phyloP scores from a whole-genome alignment of 2,329 filamentous ascomycete species.

The Monilinia fructicola region DNA sequence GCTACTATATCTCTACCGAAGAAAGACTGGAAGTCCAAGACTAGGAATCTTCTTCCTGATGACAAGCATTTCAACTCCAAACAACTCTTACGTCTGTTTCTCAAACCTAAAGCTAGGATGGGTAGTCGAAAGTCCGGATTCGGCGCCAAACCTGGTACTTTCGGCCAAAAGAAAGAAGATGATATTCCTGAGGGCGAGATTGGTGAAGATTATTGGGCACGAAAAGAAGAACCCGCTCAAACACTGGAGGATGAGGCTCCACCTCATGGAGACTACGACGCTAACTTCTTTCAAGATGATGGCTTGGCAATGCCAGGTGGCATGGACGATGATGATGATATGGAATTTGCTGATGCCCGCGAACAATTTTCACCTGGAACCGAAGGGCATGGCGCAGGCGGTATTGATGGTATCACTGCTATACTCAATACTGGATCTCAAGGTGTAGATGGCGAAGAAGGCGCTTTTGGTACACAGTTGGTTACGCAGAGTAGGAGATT shows the following conservation, averaged over 20 bases:
- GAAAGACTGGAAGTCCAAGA: constrained; percentile 94
- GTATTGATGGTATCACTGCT: constrained; percentile 51
- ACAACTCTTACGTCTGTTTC: constrained; percentile 82
- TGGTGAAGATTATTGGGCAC: constrained; percentile 95
- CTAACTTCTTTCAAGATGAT: constrained; percentile 95
- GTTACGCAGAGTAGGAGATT: constrained; percentile 64
- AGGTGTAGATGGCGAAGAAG: constrained; percentile 42
- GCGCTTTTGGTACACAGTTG: constrained; percentile 63
- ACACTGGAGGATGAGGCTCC: constrained; percentile 56
- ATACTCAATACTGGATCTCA: constrained; percentile 51
- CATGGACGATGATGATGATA: constrained; percentile 61
- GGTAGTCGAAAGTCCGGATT: constrained; percentile 61
- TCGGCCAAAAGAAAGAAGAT: constrained; percentile 51
- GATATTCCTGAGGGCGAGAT: constrained; percentile 71
- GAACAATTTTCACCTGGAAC: constrained; percentile 73
- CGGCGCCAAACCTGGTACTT: constrained; percentile 46
- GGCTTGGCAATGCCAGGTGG: constrained; percentile 66
- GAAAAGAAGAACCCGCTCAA: constrained; percentile 53
- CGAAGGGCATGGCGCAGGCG: constrained; percentile 46
- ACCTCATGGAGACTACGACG: constrained; percentile 81
- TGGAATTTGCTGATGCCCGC: constrained; percentile 75
- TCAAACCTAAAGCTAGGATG: constrained; percentile 89
- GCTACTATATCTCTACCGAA: constrained; percentile 82
- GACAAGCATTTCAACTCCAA: constrained; percentile 98
- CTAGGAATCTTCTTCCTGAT: constrained; percentile 87